Evolutionary conservation across 2,329 filamentous ascomycete genomes (phyloP).

Genomic region (Penicillium brasilianum): DNA sequence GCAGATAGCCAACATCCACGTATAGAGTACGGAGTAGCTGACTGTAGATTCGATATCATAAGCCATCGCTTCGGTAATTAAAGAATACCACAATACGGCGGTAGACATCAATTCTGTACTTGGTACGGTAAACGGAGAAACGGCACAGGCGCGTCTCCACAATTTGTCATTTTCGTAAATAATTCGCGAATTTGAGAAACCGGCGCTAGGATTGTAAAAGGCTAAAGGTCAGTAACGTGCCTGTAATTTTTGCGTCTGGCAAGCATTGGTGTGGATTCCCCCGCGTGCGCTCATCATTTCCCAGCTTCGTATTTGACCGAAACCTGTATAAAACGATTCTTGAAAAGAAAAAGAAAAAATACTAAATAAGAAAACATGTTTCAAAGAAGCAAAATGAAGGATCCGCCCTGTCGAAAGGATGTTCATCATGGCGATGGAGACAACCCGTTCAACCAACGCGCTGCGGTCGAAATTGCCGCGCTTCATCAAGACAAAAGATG

Average conservation of each 20-base stretch:
- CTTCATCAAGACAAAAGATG: constrained; percentile 18
- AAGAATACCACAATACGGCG: not conserved
- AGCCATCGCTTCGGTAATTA: not conserved
- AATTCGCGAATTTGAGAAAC: constrained; percentile 3
- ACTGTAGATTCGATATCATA: not conserved
- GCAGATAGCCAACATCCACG: not conserved
- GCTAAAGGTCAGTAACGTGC: constrained; percentile 14
- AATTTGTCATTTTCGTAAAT: constrained; percentile 24
- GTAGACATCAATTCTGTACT: not conserved
- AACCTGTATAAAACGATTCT: constrained; percentile 3
- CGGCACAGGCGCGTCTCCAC: constrained; percentile 17
- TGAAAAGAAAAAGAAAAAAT: constrained; percentile 1
- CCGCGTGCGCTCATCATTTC: constrained; percentile 9
- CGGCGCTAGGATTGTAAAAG: constrained; percentile 15
- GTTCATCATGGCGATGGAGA: constrained; percentile 14
- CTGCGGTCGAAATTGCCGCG: constrained; percentile 21
- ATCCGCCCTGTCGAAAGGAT: constrained; percentile 16
- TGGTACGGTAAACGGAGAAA: not conserved
- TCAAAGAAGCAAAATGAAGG: constrained; percentile 11
- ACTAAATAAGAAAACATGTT: no score
- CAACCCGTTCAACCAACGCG: constrained; percentile 4
- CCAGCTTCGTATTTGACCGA: constrained; percentile 14
- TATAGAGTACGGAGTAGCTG: not conserved
- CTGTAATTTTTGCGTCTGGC: constrained; percentile 13
- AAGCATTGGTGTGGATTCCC: constrained; percentile 16